Conservation (phyloP, 257 asterid genomes). For the Datura wrightii region DNA sequence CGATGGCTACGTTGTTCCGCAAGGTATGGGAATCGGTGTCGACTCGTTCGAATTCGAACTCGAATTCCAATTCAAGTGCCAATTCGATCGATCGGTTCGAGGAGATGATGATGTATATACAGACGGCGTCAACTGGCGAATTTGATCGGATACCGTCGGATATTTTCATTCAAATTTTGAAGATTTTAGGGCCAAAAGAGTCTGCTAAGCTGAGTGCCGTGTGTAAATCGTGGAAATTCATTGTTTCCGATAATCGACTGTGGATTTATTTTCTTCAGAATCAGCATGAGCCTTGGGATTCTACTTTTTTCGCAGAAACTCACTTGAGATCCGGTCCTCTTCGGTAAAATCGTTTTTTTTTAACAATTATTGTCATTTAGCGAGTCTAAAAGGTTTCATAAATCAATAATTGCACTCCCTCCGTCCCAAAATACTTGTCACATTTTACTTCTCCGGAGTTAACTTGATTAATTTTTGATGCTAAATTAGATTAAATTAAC, state of each 20-base stretch:
- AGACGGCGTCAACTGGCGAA: constrained; percentile 72
- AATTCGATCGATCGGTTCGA: constrained; percentile 47
- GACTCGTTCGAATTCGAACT: constrained; percentile 51
- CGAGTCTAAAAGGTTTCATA: not conserved
- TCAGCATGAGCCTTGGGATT: constrained; percentile 79
- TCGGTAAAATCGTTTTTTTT: constrained; percentile 49
- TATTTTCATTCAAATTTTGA: constrained; percentile 65
- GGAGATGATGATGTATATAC: constrained; percentile 61
- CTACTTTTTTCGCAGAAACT: constrained; percentile 84
- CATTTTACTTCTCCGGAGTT: too few species aligned
- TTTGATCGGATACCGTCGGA: constrained; percentile 86
- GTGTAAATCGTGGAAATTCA: constrained; percentile 76
- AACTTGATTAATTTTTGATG: too few species aligned
- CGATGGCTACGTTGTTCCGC: constrained; percentile 64
- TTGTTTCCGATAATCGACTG: constrained; percentile 77
- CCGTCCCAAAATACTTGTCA: too few species aligned
- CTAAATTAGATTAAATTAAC: too few species aligned
- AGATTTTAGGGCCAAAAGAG: constrained; percentile 76
- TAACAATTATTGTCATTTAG: not conserved
- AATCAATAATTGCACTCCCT: not conserved
- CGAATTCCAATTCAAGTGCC: constrained; percentile 22
- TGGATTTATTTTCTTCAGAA: constrained; percentile 93
- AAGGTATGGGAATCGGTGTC: constrained; percentile 70
- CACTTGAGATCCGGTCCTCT: constrained; percentile 82
- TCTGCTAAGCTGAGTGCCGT: constrained; percentile 73